phyloP scores from a whole-genome alignment of 768 basidiomycete genomes.

The Suillus subluteus region DNA sequence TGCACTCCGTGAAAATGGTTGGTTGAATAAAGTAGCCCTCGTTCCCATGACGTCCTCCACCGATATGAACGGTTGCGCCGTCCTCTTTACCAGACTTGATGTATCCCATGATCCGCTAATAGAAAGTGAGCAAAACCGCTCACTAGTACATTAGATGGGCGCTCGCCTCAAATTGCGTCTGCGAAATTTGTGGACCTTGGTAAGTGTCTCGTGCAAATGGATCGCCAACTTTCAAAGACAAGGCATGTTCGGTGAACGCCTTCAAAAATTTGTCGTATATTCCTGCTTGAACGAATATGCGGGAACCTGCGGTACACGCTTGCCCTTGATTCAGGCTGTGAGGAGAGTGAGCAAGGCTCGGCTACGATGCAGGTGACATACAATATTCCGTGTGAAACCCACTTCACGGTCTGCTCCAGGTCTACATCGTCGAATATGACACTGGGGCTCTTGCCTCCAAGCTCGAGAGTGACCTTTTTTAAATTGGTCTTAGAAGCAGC shows the following conservation, averaged over 20 bases:
- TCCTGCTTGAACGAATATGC: constrained; percentile 58
- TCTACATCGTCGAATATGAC: constrained; percentile 68
- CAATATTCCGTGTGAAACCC: constrained; percentile 64
- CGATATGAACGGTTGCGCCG: constrained; percentile 61
- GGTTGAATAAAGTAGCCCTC: constrained; percentile 68
- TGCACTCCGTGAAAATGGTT: constrained; percentile 64
- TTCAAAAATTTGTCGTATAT: constrained; percentile 63
- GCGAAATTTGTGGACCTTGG: constrained; percentile 53
- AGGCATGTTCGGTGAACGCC: constrained; percentile 40
- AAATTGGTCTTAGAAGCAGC: constrained; percentile 67
- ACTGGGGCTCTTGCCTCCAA: constrained; percentile 71
- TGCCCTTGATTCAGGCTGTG: constrained; percentile 45
- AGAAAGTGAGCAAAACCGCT: not conserved
- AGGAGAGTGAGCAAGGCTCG: not conserved
- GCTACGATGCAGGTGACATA: constrained; percentile 32
- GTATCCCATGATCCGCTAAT: constrained; percentile 61
- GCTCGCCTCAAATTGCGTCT: constrained; percentile 48
- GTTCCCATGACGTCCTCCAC: constrained; percentile 54
- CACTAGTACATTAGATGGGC: not conserved
- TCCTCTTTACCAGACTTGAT: constrained; percentile 61
- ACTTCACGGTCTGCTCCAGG: constrained; percentile 58
- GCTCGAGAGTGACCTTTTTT: constrained; percentile 71
- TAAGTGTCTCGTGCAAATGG: constrained; percentile 45
- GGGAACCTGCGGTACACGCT: constrained; percentile 55
- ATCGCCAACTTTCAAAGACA: constrained; percentile 44